Percentiles rank a stretch among this genome's conserved stretches.
These are phyloP conservation scores for Pyrrhoderma lamaoense DNA, from an alignment of 1,284 basidiomycete species.

Conservation along the genomic window DNA sequence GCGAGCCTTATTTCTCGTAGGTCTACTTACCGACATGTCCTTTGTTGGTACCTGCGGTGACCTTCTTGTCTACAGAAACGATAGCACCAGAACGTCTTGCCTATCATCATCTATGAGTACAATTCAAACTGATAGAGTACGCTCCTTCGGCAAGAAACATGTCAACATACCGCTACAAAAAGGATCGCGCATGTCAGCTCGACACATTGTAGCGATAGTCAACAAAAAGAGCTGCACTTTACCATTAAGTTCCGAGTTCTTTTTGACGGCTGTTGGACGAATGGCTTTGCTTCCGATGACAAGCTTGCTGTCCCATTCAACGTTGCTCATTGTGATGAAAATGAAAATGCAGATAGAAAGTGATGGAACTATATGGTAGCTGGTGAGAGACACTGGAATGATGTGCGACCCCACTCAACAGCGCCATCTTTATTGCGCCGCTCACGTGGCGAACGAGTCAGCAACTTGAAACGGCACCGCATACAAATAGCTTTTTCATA, in stretches of 20 bases:
- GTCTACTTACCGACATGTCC: slow-evolving; percentile 53
- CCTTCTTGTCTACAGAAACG: slow-evolving; percentile 74
- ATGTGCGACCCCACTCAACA: neutral
- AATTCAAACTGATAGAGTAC: neutral
- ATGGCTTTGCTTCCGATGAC: slow-evolving; percentile 75
- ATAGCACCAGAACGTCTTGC: slow-evolving; percentile 66
- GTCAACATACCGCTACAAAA: neutral
- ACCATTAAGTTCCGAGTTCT: slow-evolving; percentile 68
- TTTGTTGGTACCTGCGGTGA: slow-evolving; percentile 60
- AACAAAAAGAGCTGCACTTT: slow-evolving; percentile 13
- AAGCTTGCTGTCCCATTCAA: slow-evolving; percentile 64
- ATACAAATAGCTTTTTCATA: neutral
- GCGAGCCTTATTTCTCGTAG: no score
- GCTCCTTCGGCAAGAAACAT: neutral
- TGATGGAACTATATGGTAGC: neutral
- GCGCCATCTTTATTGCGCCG: slow-evolving; percentile 4
- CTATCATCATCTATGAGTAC: slow-evolving; percentile 30
- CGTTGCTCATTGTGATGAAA: slow-evolving; percentile 37
- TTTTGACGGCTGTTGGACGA: slow-evolving; percentile 64
- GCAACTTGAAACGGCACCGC: slow-evolving; percentile 8
- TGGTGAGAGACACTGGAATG: neutral
- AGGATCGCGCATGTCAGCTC: no score
- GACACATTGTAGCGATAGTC: neutral
- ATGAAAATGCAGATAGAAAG: neutral
- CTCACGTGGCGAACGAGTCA: slow-evolving; percentile 7